These are phyloP conservation scores for Lichtheimia ramosa DNA, from an alignment of 371 early-diverging fungal genomes.

Conservation along the genomic window DNA sequence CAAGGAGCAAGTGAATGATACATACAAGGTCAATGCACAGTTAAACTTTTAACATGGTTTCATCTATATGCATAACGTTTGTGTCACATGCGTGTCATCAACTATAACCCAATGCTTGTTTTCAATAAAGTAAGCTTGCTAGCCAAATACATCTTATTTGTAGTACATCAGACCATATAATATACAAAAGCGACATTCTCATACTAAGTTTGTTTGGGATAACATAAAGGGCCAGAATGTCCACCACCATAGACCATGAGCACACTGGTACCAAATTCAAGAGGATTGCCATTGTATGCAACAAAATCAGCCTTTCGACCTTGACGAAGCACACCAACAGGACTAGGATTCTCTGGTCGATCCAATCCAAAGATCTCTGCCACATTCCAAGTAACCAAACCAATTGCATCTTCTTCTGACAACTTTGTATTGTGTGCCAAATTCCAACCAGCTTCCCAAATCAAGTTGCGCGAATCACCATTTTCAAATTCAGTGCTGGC, in stretches of 20 bases:
- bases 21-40: too few species aligned
- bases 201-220: constrained; percentile 28
- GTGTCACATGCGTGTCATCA: too few species aligned
- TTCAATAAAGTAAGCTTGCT: too few species aligned
- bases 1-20: too few species aligned
- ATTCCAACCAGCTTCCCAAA: constrained; percentile 75
- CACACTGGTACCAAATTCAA: constrained; percentile 61
- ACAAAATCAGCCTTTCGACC: constrained; percentile 47
- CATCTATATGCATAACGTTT: too few species aligned
- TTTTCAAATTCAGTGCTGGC: constrained; percentile 58
- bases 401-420: constrained; percentile 61
- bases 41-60: too few species aligned
- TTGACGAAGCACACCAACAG: constrained; percentile 21
- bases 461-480: constrained; percentile 65
- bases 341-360: constrained; percentile 16
- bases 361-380: constrained; percentile 62
- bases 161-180: too few species aligned
- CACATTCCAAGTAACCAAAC: constrained; percentile 75
- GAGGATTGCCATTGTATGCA: constrained; percentile 55
- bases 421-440: constrained; percentile 35
- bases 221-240: constrained; percentile 44
- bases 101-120: too few species aligned
- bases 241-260: constrained; percentile 58
- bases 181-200: too few species aligned
- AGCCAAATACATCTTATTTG: too few species aligned